Conservation (phyloP, 1,284 basidiomycete species). For the Leccinum fallax region DNA sequence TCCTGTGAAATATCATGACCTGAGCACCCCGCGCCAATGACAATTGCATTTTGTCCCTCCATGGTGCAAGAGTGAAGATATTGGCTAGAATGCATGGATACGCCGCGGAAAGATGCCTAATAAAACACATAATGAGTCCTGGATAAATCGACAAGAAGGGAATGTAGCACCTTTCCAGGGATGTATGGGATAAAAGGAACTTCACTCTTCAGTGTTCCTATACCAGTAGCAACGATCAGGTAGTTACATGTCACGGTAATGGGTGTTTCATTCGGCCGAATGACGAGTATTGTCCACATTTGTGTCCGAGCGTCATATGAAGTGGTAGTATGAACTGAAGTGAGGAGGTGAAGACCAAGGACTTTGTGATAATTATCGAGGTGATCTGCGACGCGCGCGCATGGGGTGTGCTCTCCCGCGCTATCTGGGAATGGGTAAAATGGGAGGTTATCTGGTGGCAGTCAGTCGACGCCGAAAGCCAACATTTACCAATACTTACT, state of each 20-base stretch:
- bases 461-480: not conserved
- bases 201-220: slow-evolving; percentile 9
- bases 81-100: slow-evolving; percentile 14
- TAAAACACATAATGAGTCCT: not conserved
- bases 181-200: slow-evolving; percentile 8
- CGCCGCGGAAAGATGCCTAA: slow-evolving; percentile 2
- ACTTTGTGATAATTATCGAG: slow-evolving; percentile 14
- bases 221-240: slow-evolving; percentile 14
- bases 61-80: slow-evolving; percentile 3
- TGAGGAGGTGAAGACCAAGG: slow-evolving; percentile 19
- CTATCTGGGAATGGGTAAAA: slow-evolving; percentile 18
- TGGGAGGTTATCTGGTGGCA: slow-evolving; percentile 9
- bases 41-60: slow-evolving; percentile 6
- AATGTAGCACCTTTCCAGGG: slow-evolving; percentile 1
- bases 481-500: slow-evolving; percentile 4
- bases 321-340: slow-evolving; percentile 5
- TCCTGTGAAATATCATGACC: slow-evolving; percentile 23
- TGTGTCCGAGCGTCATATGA: slow-evolving; percentile 5
- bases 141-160: not conserved
- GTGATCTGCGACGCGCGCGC: slow-evolving; percentile 12
- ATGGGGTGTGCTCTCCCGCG: slow-evolving; percentile 3
- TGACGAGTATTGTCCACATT: slow-evolving; percentile 9
- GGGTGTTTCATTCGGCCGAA: not conserved
- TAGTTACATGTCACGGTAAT: slow-evolving; percentile 10
- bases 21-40: slow-evolving; percentile 18